Conservation (phyloP, 2,329 filamentous ascomycete species). For the Leptographium radiaticola region DNA sequence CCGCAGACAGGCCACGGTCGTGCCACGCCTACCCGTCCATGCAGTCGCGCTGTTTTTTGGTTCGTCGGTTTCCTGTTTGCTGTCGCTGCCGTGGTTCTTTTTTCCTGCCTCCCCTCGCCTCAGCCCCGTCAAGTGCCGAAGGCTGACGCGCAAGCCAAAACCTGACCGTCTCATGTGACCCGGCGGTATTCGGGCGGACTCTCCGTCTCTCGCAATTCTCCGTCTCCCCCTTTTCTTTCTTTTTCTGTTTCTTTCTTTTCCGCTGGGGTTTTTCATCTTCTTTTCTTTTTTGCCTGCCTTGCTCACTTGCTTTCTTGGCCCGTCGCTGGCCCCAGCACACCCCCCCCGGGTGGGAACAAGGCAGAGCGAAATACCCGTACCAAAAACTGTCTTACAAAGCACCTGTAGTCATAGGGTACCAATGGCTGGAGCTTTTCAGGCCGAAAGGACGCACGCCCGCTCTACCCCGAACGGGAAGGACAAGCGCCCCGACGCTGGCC, state of each 20-base stretch:
- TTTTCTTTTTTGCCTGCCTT: not conserved
- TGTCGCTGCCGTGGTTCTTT: not conserved
- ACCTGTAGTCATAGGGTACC: too few species aligned
- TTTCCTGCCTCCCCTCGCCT: not conserved
- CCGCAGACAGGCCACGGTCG: not conserved
- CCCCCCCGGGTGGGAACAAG: too few species aligned
- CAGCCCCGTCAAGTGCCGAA: conserved; percentile 4
- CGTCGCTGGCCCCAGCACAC: too few species aligned
- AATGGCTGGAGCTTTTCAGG: too few species aligned
- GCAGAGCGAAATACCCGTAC: too few species aligned
- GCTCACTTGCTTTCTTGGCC: not conserved
- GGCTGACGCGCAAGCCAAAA: conserved; percentile 1
- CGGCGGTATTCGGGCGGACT: not conserved
- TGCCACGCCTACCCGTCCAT: not conserved
- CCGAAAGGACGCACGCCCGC: too few species aligned
- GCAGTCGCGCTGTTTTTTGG: not conserved
- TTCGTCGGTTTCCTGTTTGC: not conserved
- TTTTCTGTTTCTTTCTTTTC: not conserved
- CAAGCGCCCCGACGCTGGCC: too few species aligned
- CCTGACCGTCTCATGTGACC: not conserved
- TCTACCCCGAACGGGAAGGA: too few species aligned
- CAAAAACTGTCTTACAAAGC: too few species aligned
- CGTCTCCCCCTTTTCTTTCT: not conserved
- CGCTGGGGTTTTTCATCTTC: too few species aligned
- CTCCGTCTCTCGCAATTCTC: not conserved